phyloP scores from a whole-genome alignment of 2,329 filamentous ascomycete genomes.

The Exophiala alcalophila region DNA sequence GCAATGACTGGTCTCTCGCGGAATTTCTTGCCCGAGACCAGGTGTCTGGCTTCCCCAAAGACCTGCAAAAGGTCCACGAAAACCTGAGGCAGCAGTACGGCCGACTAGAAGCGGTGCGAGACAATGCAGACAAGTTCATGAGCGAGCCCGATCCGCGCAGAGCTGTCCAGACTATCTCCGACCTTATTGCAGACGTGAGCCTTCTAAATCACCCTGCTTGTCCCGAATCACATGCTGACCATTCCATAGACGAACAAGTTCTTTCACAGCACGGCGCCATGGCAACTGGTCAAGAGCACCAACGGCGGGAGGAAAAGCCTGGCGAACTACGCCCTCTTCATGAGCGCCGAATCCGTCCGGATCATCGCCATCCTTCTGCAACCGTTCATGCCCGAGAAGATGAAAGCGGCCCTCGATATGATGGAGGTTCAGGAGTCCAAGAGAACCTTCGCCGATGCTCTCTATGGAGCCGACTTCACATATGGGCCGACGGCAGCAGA shows the following conservation, averaged over 20 bases:
- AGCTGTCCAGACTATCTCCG: conserved; percentile 65
- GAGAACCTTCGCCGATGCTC: conserved; percentile 62
- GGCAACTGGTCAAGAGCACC: conserved; percentile 51
- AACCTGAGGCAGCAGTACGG: conserved; percentile 3
- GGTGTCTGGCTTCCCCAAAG: conserved; percentile 34
- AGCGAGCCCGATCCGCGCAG: conserved; percentile 56
- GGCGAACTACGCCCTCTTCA: conserved; percentile 63
- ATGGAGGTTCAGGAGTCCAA: conserved; percentile 66
- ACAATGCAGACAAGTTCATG: conserved; percentile 15
- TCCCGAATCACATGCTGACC: conserved; percentile 7
- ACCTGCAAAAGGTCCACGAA: conserved; percentile 32
- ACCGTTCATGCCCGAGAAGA: conserved; percentile 83
- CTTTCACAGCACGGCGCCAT: conserved; percentile 65
- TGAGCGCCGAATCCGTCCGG: conserved; percentile 71
- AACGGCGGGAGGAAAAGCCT: conserved; percentile 37
- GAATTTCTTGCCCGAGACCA: conserved; percentile 30
- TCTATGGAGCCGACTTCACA: conserved; percentile 60
- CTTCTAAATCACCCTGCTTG: neutral
- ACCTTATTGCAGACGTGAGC: conserved; percentile 58
- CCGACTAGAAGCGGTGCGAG: conserved; percentile 9
- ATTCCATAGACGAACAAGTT: conserved; percentile 62
- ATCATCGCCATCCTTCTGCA: conserved; percentile 81
- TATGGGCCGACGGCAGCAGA: conserved; percentile 60
- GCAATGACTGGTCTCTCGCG: conserved; percentile 28
- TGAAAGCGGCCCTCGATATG: conserved; percentile 68